Evolutionary conservation across 257 asterid genomes (phyloP).

Genomic region (Anisodus acutangulus): DNA sequence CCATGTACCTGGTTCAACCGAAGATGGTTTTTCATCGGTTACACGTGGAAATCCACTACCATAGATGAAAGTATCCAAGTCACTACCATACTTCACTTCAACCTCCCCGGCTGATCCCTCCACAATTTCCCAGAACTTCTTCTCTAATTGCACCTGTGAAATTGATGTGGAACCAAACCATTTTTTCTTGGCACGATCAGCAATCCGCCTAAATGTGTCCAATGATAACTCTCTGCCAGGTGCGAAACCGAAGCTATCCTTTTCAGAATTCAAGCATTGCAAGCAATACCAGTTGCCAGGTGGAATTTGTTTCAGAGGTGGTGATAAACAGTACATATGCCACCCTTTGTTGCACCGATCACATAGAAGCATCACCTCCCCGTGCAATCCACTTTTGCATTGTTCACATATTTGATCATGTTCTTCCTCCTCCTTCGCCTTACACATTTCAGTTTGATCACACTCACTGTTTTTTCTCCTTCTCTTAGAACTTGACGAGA

Average conservation of each 20-base stretch:
- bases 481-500: conserved; percentile 58
- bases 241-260: conserved; percentile 88
- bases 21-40: conserved; percentile 54
- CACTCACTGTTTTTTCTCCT: conserved; percentile 76
- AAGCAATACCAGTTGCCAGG: conserved; percentile 96
- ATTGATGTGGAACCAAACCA: conserved; percentile 79
- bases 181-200: conserved; percentile 82
- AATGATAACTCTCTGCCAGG: conserved; percentile 79
- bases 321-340: conserved; percentile 93
- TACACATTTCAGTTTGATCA: conserved; percentile 57
- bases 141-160: conserved; percentile 76
- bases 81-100: conserved; percentile 94
- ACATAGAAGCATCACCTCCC: conserved; percentile 94
- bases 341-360: conserved; percentile 97
- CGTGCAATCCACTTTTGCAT: conserved; percentile 91
- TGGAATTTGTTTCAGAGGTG: conserved; percentile 78
- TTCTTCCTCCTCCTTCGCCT: conserved; percentile 52
- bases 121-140: conserved; percentile 95
- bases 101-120: conserved; percentile 92
- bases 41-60: conserved; percentile 95
- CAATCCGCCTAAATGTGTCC: conserved; percentile 86
- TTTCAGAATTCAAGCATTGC: conserved; percentile 88
- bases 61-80: conserved; percentile 82
- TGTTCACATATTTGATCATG: conserved; percentile 90
- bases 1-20: conserved; percentile 69